phyloP scores from a whole-genome alignment of 441 rosid species.

The Manihot esculenta region DNA sequence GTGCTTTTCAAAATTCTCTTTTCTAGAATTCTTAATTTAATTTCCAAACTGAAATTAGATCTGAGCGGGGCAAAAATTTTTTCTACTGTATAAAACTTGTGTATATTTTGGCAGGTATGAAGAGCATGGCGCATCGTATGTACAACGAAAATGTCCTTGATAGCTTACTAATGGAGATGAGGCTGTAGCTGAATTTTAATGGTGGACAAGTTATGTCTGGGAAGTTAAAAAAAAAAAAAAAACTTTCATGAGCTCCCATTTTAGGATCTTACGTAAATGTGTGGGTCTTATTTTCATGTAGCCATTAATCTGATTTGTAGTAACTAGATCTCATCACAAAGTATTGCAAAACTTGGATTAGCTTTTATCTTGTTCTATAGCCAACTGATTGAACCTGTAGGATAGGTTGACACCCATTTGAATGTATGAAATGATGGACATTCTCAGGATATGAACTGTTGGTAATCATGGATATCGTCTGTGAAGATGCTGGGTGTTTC shows the following conservation, averaged over 20 bases:
- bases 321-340: not conserved
- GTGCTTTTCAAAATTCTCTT: not conserved
- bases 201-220: not conserved
- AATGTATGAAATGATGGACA: not conserved
- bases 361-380: not conserved
- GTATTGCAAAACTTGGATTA: not conserved
- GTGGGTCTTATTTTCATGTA: not conserved
- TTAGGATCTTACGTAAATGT: not conserved
- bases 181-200: not conserved
- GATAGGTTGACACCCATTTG: not conserved
- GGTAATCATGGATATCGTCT: too few species aligned
- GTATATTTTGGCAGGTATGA: constrained; percentile 69
- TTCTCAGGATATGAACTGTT: not conserved
- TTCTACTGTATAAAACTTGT: not conserved
- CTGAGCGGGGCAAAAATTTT: not conserved
- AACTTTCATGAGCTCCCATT: not conserved
- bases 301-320: not conserved
- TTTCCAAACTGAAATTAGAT: not conserved
- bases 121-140: constrained; percentile 90
- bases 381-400: constrained; percentile 1
- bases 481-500: too few species aligned
- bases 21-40: too few species aligned
- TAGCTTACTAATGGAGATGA: not conserved
- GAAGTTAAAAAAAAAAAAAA: too few species aligned
- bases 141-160: constrained; percentile 92